Percentiles rank a stretch among this genome's conserved stretches.
Conservation (phyloP, 106 monocot genomes). For the Dendrobium nobile region DNA sequence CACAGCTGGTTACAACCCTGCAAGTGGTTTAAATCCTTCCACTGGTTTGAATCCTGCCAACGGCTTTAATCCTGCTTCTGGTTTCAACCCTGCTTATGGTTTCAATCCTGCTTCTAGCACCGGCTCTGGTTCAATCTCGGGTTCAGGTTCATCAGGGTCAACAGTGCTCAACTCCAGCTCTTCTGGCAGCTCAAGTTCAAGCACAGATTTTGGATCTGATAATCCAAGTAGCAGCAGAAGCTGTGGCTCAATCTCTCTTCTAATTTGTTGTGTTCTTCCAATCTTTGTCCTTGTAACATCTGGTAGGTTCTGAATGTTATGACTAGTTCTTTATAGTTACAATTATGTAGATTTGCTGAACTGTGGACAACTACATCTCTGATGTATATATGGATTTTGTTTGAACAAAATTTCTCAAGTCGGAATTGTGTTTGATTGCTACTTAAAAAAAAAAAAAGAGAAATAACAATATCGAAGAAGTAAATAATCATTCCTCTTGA, state of each 20-base stretch:
- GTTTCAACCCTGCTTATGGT: conserved; percentile 13
- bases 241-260: conserved; percentile 18
- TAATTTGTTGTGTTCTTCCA: conserved; percentile 19
- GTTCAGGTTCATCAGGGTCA: conserved; percentile 9
- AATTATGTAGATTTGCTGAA: neutral
- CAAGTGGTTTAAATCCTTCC: neutral
- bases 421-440: neutral
- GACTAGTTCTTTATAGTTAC: neutral
- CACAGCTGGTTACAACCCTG: conserved; percentile 2
- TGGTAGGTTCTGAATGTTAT: conserved; percentile 10
- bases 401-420: neutral
- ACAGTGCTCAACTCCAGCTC: conserved; percentile 37
- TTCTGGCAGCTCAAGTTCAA: conserved; percentile 29
- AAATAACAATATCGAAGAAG: too few species aligned
- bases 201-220: conserved; percentile 45
- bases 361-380: neutral
- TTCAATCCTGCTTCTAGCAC: neutral
- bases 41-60: neutral
- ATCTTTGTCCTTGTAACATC: conserved; percentile 13
- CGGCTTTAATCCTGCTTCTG: conserved; percentile 8
- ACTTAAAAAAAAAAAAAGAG: neutral
- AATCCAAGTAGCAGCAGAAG: conserved; percentile 28
- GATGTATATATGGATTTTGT: neutral
- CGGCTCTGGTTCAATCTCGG: neutral
- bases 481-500: neutral